These are phyloP conservation scores for Pelagomonas calceolata DNA, from an alignment of 108 stramenopile species.

Conservation along the genomic window DNA sequence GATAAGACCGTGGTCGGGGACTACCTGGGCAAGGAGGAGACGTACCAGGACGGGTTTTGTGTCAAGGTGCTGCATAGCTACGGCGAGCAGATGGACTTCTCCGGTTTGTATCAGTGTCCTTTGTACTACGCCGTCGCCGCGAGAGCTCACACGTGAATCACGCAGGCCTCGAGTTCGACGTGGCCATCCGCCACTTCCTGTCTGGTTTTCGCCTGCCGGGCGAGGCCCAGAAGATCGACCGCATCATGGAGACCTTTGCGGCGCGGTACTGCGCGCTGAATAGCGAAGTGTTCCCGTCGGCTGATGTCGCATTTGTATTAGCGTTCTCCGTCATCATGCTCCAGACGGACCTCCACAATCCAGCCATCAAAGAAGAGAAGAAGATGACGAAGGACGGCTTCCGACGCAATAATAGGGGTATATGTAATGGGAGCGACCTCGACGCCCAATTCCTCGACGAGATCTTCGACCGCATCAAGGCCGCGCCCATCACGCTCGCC, in stretches of 20 bases:
- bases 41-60: slow-evolving; percentile 77
- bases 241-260: slow-evolving; percentile 98
- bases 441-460: slow-evolving; percentile 66
- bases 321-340: slow-evolving; percentile 98
- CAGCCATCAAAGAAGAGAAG: slow-evolving; percentile 79
- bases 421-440: slow-evolving; percentile 86
- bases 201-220: slow-evolving; percentile 92
- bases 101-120: too few relatives aligned
- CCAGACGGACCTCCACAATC: slow-evolving; percentile 96
- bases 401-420: slow-evolving; percentile 87
- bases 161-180: slow-evolving; percentile 83
- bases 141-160: too few relatives aligned
- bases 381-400: slow-evolving; percentile 91
- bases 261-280: slow-evolving; percentile 82
- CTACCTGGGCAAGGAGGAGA: slow-evolving; percentile 81
- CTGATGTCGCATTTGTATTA: slow-evolving; percentile 92
- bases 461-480: slow-evolving; percentile 87
- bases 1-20: slow-evolving; percentile 96
- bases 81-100: slow-evolving; percentile 76
- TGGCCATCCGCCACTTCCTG: slow-evolving; percentile 87
- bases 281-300: slow-evolving; percentile 70
- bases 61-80: slow-evolving; percentile 79
- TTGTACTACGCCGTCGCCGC: too few relatives aligned
- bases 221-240: slow-evolving; percentile 99
- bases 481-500: slow-evolving; percentile 83